Evolutionary conservation across 768 basidiomycete species (phyloP), one percentile per base, ranked within the genome.

Genomic region (Tremella mesenterica): DNA sequence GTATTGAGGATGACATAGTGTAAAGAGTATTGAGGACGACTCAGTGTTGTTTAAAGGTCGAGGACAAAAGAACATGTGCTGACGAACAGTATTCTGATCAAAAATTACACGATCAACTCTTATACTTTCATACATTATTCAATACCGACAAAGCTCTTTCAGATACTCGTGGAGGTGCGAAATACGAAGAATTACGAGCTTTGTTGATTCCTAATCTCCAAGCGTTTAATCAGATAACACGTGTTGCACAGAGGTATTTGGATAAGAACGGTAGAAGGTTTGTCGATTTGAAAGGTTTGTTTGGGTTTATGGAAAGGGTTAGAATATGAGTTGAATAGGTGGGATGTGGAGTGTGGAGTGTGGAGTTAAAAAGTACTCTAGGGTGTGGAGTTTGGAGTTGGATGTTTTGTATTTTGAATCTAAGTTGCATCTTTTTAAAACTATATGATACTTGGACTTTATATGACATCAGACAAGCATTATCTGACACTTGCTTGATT

Each of bases 221-320:
- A 0, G 76, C 83, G 20, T 76, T 96, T 20, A 55, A 70, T 2
- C 65, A 69, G 4, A 78, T 96, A 74, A 71, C 72, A 0, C 70
- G 63, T 0, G 81, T 82, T 16, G 84, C 87, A 0, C 78, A 86
- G 53, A 84, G 81, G 66, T 88, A 95, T 67, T 78, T 96, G n/a
- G 79, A 87, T 57, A 81, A 83, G 67, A 90, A 85, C 72, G 92
- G 88, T 31, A 78, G 92, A 58, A 80, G 88, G 53, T 97, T 88
- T 85, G 88, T 99, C 16, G 83, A 88, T 61, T 78, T 99, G 61
- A 76, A 78, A 31, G 66, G 77, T 3, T 75, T 99, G 48, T 97
- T 99, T 74, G 83, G 85, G 27, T 85, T 83, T 67, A 85, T 92
- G 82, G 67, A 63, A 52, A 58, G 59, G 46, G 57, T 73, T 30